Evolutionary conservation across 495 filamentous ascomycete species (phyloP), one percentile per base, ranked within the genome.

Genomic region (Xylaria acuta): DNA sequence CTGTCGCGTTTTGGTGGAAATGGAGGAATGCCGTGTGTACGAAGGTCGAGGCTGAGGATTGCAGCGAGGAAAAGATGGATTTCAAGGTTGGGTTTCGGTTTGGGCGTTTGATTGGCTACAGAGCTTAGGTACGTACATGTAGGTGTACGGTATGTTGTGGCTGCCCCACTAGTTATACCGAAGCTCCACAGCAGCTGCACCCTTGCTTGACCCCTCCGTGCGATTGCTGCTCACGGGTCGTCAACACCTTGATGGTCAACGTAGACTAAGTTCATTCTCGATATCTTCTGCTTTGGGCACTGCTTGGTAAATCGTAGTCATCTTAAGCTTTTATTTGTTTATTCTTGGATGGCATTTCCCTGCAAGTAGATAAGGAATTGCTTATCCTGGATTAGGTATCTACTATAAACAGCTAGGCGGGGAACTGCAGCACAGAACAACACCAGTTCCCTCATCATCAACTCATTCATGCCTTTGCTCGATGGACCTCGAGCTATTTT

Each of bases 41-140:
- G 25, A 36, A 40, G 51, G 45, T 67, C 47, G 45, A 73, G 71
- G 71, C 70, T 69, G 69, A 71, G 32, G 58, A 64, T n/a, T 49
- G 56, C 9, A 47, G 51, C 25, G 25, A 38, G 56, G 27, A 59
- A 70, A 34, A 64, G 58, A 70, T 47, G 56, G 68, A 70, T n/a
- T 70, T 70, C 56, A 25, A 27, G 58, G 43, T 53, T 49, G 68
- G 67, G 30, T 51, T 75, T 62, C 18, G 41, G 58, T 53, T 67
- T 34, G 1, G 56, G 47, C 62, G 4, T 64, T 34, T 73, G 49
- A 74, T 74, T 77, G 66, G 49, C 32, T 27, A 25, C 16, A n/a
- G 32, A 68, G 54, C 58, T 69, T 56, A 30, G 18, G 41, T 49
- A 60, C 4, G 34, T 60, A 38, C 58, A 34, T 40, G 22, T 60